Evolutionary conservation across 2,329 filamentous ascomycete genomes (phyloP), one percentile per base, ranked within the genome.

Genomic region (Cercospora berteroae): DNA sequence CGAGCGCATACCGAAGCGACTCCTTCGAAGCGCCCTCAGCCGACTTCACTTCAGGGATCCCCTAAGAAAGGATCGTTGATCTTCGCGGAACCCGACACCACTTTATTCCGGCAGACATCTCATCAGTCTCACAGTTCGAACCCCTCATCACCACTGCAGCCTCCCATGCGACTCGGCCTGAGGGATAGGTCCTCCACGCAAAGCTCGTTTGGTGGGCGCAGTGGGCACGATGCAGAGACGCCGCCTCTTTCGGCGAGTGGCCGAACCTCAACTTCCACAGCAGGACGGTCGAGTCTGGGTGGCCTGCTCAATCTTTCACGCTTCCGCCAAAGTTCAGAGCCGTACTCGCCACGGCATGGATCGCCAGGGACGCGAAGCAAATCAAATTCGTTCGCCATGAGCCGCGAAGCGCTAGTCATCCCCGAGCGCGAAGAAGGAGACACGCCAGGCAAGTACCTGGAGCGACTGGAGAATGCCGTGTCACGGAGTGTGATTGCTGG

Each of bases 281-380:
- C 82, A n/a, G 93, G 94, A 5, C 87, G 95, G 64, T 95, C 94
- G 79, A 98, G 94, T 79, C 93, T 99, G 74, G 93, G 94, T 63
- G 95, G 97, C 72, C 83, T 98, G 20, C 89, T 99, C 74, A 90
- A 88, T 13, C 82, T 97, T 36, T 84, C 87, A 70, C 88, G 94
- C 70, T 85, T 97, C 67, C 87, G 94, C 59, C 91, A 96, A 74
- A 92, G 92, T 73, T 91, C 91, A 0, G 93, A 96, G 58, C 86
- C 90, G 5, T 81, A 86, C 48, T 85, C 85, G 59, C 85, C 84
- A 27, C 86, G 89, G 16, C 87, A 92, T 75, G 89, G 89, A 13
- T 89, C 89, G n/a, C 92, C 93, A 18, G 88, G 85, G 8, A 89
- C 90, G 23, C 86, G 82, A 62, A 95, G 93, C 7, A 95, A 95